Evolutionary conservation across 805 yeast species (phyloP), one percentile per base, ranked within the genome.

Genomic region (Wickerhamomyces mucosus): DNA sequence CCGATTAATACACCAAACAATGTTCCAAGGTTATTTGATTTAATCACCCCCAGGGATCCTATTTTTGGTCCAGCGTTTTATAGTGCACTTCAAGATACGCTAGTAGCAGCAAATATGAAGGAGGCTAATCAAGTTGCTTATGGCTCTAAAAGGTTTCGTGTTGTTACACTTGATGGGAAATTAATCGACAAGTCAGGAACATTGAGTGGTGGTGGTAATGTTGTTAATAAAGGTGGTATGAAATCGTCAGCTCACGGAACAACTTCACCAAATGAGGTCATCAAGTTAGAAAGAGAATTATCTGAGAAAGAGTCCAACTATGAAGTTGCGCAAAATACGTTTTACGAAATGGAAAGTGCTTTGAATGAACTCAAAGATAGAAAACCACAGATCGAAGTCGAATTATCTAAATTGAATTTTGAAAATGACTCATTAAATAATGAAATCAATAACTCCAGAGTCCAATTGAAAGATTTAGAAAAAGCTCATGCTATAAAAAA

Each of bases 151-250:
- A 64, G 97, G 45, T 82, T 73, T 67, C 70, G 94, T 45, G 97
- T 89, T 16, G 97, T 94, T 0, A 86, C 97, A 0, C 53, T 86
- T 7, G 94, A 83, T 53, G 99, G 99, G 16, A 80, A 85, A 45
- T 61, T 92, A 15, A 89, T 92, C 35, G 96, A 88, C 46, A 75
- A 78, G 12, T 81, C 95, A 3, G 99, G 99, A 55, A 83, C 96
- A 2, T 77, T 94, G 78, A 75, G 94, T 28, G 99, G 99, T 46
- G 99, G 99, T 58, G 98, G 97, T 32, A 69, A 66, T 33, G 62
- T 69, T 24, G 69, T 67, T 7, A 66, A 70, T 13, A 69, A 69
- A 31, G 98, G 97, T 6, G 78, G 80, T 3, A 85, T 92, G 95
- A 73, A 67, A 36, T 46, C 55, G 1, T 38, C 48, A 1, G 63